A percentile compares a stretch with the other conserved stretches of the same genome.
These are phyloP conservation scores for Avena insularis DNA, from an alignment of 176 grass and related monocot species.

Conservation along the genomic window DNA sequence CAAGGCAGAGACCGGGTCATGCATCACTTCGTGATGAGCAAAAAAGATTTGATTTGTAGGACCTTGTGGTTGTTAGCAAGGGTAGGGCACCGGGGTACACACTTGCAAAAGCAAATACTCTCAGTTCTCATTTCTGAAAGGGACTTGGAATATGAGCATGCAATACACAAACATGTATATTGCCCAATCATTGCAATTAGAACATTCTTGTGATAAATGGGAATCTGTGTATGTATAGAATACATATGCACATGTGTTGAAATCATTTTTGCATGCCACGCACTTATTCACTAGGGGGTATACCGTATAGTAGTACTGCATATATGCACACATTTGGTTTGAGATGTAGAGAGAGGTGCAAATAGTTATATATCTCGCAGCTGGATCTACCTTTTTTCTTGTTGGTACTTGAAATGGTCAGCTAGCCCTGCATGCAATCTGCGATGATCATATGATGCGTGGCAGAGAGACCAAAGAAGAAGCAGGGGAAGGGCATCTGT, in stretches of 20 bases:
- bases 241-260: background rate
- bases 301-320: background rate
- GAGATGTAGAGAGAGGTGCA: background rate
- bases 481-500: constrained; percentile 6
- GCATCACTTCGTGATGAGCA: constrained; percentile 18
- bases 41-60: constrained; percentile 29
- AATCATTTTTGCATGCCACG: background rate
- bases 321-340: background rate
- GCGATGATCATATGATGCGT: constrained; percentile 34
- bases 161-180: background rate
- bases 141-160: background rate
- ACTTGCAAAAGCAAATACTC: background rate
- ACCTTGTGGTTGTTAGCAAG: constrained; percentile 15
- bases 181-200: constrained; percentile 12
- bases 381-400: background rate
- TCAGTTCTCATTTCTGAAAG: background rate
- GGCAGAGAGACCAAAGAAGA: background rate
- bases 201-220: constrained; percentile 18
- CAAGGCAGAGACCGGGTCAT: background rate
- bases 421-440: constrained; percentile 27
- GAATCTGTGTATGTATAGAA: background rate
- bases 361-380: background rate
- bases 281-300: background rate
- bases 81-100: background rate
- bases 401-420: constrained; percentile 40